Base-by-base conservation (phyloP, 306 rosid species). In the Lathyrus oleraceus region DNA sequence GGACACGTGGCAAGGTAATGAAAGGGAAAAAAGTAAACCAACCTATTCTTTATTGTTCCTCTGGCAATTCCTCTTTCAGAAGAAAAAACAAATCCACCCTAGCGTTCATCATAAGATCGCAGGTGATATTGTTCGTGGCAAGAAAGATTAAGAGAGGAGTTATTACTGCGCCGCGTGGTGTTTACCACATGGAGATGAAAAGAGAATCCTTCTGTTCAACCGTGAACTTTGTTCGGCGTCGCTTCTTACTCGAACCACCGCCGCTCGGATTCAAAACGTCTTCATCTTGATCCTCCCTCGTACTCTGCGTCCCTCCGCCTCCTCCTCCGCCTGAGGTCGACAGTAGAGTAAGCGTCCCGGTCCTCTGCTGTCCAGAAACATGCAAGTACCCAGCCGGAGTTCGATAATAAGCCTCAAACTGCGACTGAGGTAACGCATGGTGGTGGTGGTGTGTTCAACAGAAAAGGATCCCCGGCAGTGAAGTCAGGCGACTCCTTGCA, bases 271-370 rank as follows among this genome's bases (percentile, higher is more conserved):
- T 86, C 62, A 95, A 89, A 43, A 89, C 61, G 45, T 93, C 98
- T 8, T 93, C 39, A 1, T 35, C 96, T 58, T 85, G 87, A 14
- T 89, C 98, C n/a, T 91, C 91, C 16, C 85, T 56, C 16, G 81
- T 67, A 79, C 89, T 88, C 43, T 82, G 89, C 4, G 82, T 83
- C 14, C 93, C 89, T 0, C 91, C 82, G 0, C 89, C 84, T 0
- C 91, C 96, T 0, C 97, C n/a, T n/a, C n/a, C n/a, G n/a, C n/a
- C 97, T 0, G 98, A 94, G 0, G 88, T 90, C 2, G 98, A 90
- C n/a, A 96, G 97, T 47, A 94, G 78, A n/a, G 98, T 96, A 69
- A 90, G 82, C 5, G 92, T 85, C 30, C 71, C 70, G 8, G 19
- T 12, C 16, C 96, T 80, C 27, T 72, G 85, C 25, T 74, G 88